These are phyloP conservation scores for Fusarium buxicola DNA, from an alignment of 2,329 filamentous ascomycete species.

Conservation along the genomic window DNA sequence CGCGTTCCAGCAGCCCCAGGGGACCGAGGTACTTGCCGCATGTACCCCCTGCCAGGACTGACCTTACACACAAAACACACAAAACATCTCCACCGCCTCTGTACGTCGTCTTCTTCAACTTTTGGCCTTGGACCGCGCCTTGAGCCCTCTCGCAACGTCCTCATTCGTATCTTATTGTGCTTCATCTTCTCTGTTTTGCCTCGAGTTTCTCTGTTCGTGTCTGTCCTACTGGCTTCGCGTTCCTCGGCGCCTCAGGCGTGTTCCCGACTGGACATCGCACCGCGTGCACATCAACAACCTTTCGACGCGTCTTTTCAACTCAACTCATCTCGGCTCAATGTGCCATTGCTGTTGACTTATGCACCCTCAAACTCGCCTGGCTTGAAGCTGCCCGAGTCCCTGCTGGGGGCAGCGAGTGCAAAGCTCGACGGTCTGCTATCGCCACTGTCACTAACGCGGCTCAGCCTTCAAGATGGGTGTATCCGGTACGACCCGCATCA, in stretches of 20 bases:
- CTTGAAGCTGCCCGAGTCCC: conserved; percentile 36
- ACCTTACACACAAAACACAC: conserved; percentile 6
- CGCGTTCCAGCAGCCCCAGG: conserved; percentile 19
- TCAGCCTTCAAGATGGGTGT: conserved; percentile 51
- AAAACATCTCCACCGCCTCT: conserved; percentile 35
- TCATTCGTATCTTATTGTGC: conserved; percentile 12
- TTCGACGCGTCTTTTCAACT: conserved; percentile 37
- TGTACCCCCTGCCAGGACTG: conserved; percentile 10
- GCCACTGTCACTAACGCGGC: conserved; percentile 21
- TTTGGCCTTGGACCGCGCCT: conserved; percentile 18
- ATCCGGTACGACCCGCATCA: conserved; percentile 45
- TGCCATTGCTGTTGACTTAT: conserved; percentile 29
- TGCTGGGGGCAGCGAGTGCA: conserved; percentile 31
- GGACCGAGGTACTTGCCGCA: conserved; percentile 9
- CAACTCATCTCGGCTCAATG: conserved; percentile 26
- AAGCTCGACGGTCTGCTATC: conserved; percentile 21
- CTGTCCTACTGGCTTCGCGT: conserved; percentile 3
- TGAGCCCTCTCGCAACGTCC: conserved; percentile 6
- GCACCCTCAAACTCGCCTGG: conserved; percentile 21
- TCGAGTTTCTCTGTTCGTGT: background rate
- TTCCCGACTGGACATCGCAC: conserved; percentile 30
- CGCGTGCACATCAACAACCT: conserved; percentile 36
- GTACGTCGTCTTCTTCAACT: conserved; percentile 23
- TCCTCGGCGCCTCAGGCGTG: conserved; percentile 8
- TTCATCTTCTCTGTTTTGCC: conserved; percentile 2